Base-by-base conservation (phyloP, 2,329 filamentous ascomycete species). In the Beauveria rudraprayagi region DNA sequence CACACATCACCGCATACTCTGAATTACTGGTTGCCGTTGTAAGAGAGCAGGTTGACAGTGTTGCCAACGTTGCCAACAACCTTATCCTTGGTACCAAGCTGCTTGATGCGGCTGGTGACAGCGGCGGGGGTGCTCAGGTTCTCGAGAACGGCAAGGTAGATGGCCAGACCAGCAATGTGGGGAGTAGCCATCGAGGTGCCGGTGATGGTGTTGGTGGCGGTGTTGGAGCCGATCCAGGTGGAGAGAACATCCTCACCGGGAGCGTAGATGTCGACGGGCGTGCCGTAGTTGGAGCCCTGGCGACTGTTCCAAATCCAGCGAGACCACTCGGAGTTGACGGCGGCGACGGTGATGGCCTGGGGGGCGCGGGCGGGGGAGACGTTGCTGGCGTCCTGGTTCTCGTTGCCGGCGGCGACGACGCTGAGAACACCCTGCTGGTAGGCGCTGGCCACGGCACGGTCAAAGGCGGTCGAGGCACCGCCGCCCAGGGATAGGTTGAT, bases 401-500 rank as follows among this genome's bases (percentile, higher is more conserved):
- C 72, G 68, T 84, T 84, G 19, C 83, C 83, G 22, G 83, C 82
- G 4, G 83, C 81, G 0, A 83, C 81, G 34, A 81, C 78, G 2
- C 80, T 75, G 56, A 82, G 76, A 37, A 86, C 71, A 24, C 81
- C 82, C 2, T 69, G 67, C 24, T 67, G 66, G 66, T 77, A 77
- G 55, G 80, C 79, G 28, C 70, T 72, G 43, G 76, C 72, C 19
- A 84, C 75, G 51, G 80, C 80, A 41, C 66, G 68, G 74, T 84
- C 84, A 67, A 83, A 73, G 48, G 81, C 73, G 1, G 71, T 63
- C 0, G 78, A 80, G 61, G 67, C 69, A 34, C 67, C 61, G 2
- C 79, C 80, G 14, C 81, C 82, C 2, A 85, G 76, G 24, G 80
- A 83, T 79, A 85, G 79, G 72, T 77, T 81, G 62, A 83, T 76